Conservation (phyloP, 2,329 filamentous ascomycete genomes). For the Chalaropsis ovoidea region DNA sequence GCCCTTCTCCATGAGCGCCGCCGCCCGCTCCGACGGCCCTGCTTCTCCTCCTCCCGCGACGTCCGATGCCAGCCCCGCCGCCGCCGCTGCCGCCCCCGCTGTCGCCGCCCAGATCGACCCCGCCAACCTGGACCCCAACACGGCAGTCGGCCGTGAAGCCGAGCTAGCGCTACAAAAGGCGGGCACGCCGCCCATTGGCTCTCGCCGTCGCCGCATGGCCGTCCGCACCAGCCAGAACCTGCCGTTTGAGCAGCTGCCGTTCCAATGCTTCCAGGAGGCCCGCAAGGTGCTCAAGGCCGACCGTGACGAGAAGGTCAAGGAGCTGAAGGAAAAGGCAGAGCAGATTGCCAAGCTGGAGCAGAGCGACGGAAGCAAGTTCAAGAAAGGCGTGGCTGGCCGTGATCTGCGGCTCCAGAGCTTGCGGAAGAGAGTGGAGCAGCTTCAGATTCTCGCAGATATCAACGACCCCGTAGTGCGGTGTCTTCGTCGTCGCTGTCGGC, state of each 20-base stretch:
- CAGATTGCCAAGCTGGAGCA: constrained; percentile 59
- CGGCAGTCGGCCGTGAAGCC: constrained; percentile 52
- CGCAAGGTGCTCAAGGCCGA: constrained; percentile 72
- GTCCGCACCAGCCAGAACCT: constrained; percentile 51
- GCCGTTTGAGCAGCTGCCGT: constrained; percentile 88
- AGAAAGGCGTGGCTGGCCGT: constrained; percentile 55
- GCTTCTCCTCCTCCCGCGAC: constrained; percentile 26
- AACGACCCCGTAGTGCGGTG: constrained; percentile 89
- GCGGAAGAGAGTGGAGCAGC: constrained; percentile 58
- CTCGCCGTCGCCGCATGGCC: constrained; percentile 69
- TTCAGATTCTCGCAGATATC: constrained; percentile 86
- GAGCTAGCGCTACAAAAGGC: constrained; percentile 58
- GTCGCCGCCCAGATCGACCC: constrained; percentile 30
- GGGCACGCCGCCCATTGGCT: constrained; percentile 66
- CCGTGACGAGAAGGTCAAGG: constrained; percentile 65
- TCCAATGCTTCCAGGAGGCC: constrained; percentile 96
- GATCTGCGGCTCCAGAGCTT: constrained; percentile 58
- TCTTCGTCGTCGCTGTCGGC: constrained; percentile 45
- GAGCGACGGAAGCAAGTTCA: constrained; percentile 45
- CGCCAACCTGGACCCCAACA: constrained; percentile 52
- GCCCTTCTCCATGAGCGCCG: constrained; percentile 33
- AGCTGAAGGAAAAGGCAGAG: constrained; percentile 57
- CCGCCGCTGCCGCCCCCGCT: constrained; percentile 22
- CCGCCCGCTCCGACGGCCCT: constrained; percentile 31
- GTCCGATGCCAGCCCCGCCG: not conserved